These are phyloP conservation scores for Moricandia moricandioides DNA, from an alignment of 345 rosid species.

Conservation along the genomic window DNA sequence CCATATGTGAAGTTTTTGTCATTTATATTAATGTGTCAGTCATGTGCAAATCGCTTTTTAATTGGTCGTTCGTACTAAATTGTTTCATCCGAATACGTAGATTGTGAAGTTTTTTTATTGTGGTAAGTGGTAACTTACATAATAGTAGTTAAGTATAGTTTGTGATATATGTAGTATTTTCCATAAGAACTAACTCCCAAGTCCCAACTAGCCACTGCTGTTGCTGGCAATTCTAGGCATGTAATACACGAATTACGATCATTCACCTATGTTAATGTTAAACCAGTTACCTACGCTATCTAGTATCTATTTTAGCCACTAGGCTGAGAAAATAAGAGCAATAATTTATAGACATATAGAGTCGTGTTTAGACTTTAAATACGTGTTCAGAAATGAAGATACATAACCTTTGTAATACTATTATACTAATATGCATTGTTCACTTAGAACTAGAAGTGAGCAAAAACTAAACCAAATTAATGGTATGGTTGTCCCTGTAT, in stretches of 20 bases:
- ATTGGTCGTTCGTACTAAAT: not conserved
- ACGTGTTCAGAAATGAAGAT: not conserved
- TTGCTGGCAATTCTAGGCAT: not conserved
- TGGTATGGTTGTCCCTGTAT: not conserved
- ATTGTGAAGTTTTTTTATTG: not conserved
- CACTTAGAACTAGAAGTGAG: not conserved
- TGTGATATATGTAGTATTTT: not conserved
- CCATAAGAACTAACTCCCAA: not conserved
- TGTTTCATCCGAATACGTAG: not conserved
- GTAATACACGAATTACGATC: not conserved
- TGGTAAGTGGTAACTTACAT: not conserved
- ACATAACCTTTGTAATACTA: not conserved
- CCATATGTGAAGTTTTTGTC: not conserved
- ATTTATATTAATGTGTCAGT: not conserved
- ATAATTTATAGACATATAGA: not conserved
- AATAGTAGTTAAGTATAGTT: not conserved
- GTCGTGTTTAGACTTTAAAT: not conserved
- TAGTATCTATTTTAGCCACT: not conserved
- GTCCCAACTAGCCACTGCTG: not conserved
- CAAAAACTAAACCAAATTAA: not conserved
- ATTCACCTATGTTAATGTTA: not conserved
- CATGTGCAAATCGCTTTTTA: not conserved
- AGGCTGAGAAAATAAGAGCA: not conserved
- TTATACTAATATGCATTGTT: not conserved
- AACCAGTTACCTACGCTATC: not conserved